Conservation (phyloP, 371 early-diverging fungal species). For the Quaeritorhiza haematococci region DNA sequence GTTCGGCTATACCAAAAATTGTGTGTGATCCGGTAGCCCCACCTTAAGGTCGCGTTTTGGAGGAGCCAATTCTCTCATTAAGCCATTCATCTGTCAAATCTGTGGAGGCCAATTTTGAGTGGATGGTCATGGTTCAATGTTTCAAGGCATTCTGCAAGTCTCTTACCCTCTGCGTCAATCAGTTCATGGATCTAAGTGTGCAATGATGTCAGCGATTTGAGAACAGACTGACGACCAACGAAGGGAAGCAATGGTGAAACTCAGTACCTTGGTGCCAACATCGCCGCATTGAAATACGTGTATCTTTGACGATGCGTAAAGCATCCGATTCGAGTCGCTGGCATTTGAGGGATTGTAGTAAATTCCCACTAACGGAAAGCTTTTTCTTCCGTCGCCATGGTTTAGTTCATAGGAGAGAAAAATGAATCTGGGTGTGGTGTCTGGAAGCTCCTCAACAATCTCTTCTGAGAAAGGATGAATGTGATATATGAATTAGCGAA, state of each 20-base stretch:
- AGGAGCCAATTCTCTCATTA: constrained; percentile 6
- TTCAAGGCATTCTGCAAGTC: not conserved
- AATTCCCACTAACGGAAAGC: constrained; percentile 31
- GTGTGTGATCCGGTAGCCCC: no score
- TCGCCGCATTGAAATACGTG: constrained; percentile 24
- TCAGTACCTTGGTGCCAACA: constrained; percentile 23
- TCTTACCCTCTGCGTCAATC: not conserved
- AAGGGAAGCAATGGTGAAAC: not conserved
- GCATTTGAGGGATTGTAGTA: constrained; percentile 11
- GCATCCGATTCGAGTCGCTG: constrained; percentile 26
- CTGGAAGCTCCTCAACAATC: constrained; percentile 29
- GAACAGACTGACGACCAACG: not conserved
- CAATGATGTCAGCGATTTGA: not conserved
- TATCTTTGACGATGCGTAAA: constrained; percentile 23
- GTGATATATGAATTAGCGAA: no score
- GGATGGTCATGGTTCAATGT: not conserved
- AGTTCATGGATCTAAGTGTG: not conserved
- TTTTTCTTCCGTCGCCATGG: constrained; percentile 30
- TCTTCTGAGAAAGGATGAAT: no score
- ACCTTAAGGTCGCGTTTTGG: constrained; percentile 26
- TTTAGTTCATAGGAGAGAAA: constrained; percentile 26
- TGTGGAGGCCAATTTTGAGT: not conserved
- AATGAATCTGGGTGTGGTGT: constrained; percentile 31
- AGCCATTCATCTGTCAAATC: constrained; percentile 29
- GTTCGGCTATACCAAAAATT: no score